phyloP scores from a whole-genome alignment of 495 filamentous ascomycete species.

The Penicillium salamii region DNA sequence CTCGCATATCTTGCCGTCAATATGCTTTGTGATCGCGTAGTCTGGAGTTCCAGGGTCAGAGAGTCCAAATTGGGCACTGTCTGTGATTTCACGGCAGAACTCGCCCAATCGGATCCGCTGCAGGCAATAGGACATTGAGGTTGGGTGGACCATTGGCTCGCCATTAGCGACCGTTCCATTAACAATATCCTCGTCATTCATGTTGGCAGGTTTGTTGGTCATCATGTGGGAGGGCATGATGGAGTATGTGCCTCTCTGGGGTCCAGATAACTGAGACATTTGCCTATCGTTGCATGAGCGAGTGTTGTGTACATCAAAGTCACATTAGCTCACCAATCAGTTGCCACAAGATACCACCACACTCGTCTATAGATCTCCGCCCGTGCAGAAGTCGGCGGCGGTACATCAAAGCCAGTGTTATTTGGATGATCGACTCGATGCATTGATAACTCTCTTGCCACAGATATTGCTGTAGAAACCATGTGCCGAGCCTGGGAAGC shows the following conservation, averaged over 20 bases:
- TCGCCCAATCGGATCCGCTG: constrained; percentile 46
- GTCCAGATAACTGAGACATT: constrained; percentile 32
- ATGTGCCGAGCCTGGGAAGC: constrained; percentile 31
- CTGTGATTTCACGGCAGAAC: constrained; percentile 40
- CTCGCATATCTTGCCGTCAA: constrained; percentile 29
- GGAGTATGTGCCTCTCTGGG: constrained; percentile 39
- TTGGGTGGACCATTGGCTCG: constrained; percentile 35
- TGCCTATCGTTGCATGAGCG: constrained; percentile 25
- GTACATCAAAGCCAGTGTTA: constrained; percentile 8
- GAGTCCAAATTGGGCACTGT: constrained; percentile 29
- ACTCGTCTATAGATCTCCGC: constrained; percentile 45
- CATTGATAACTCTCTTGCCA: constrained; percentile 38
- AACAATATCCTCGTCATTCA: constrained; percentile 43
- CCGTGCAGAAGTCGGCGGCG: constrained; percentile 16
- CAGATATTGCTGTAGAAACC: constrained; percentile 25
- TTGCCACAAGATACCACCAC: constrained; percentile 49
- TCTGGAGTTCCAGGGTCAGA: constrained; percentile 2
- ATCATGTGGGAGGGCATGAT: constrained; percentile 42
- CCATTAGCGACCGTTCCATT: constrained; percentile 26
- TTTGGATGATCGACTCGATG: constrained; percentile 42
- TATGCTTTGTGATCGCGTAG: constrained; percentile 23
- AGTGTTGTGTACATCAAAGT: neutral
- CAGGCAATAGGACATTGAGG: constrained; percentile 45
- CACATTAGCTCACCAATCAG: constrained; percentile 38
- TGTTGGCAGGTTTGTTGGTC: constrained; percentile 42